Conservation (phyloP, 208 protist species). For the Jaenimonas drosophilae region DNA sequence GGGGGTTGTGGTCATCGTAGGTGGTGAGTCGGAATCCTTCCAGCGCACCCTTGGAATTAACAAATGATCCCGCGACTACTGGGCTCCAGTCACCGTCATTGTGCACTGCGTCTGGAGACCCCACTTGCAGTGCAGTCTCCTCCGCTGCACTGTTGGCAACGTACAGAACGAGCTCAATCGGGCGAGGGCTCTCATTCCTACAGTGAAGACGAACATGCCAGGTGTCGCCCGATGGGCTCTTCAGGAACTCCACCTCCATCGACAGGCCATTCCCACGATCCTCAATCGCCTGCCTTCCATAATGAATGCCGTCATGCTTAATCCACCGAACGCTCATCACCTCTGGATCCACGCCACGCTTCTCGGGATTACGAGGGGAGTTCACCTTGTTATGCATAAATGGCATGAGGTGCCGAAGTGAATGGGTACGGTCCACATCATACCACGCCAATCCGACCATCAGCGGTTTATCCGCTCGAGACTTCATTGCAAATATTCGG, state of each 20-base stretch:
- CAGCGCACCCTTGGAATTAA: conserved; percentile 9
- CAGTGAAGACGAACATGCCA: conserved; percentile 80
- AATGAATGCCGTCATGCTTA: conserved; percentile 70
- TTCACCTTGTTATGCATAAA: conserved; percentile 64
- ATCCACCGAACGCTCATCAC: conserved; percentile 60
- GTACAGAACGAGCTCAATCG: conserved; percentile 57
- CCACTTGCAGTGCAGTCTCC: conserved; percentile 19
- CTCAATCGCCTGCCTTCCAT: conserved; percentile 49
- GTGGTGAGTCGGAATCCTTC: conserved; percentile 44
- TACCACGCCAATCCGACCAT: conserved; percentile 79
- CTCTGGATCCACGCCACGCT: conserved; percentile 24
- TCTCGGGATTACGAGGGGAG: conserved; percentile 20
- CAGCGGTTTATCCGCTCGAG: conserved; percentile 40
- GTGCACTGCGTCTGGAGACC: conserved; percentile 10
- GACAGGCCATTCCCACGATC: conserved; percentile 30
- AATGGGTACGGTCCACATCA: conserved; percentile 35
- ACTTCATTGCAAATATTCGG: conserved; percentile 74
- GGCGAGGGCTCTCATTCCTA: conserved; percentile 18
- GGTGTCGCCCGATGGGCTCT: conserved; percentile 59
- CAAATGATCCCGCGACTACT: conserved; percentile 28
- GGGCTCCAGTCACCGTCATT: conserved; percentile 56
- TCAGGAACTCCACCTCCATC: conserved; percentile 71
- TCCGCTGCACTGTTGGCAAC: conserved; percentile 34
- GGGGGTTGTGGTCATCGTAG: conserved; percentile 51
- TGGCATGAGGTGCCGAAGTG: conserved; percentile 52